Evolutionary conservation across 2,329 filamentous ascomycete genomes (phyloP).

Genomic region (Aspergillus fijiensis): DNA sequence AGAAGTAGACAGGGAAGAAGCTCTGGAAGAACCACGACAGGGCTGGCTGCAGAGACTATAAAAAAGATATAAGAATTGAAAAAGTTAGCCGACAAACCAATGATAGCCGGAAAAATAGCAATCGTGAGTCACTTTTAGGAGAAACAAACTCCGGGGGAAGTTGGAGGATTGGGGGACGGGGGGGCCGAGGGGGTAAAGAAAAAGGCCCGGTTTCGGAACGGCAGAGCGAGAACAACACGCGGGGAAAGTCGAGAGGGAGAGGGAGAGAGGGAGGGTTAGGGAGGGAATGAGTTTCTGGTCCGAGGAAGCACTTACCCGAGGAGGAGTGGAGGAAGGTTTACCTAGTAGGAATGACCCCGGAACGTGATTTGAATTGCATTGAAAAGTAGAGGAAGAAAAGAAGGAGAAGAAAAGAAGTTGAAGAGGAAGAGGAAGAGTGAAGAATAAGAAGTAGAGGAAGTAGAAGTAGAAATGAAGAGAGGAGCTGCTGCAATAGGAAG

Average conservation of each 20-base stretch:
- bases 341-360: not conserved
- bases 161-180: not conserved
- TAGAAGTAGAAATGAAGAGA: not conserved
- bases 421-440: not conserved
- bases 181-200: conserved; percentile 15
- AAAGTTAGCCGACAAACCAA: conserved; percentile 11
- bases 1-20: conserved; percentile 12
- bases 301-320: not conserved
- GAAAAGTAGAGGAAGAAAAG: not conserved
- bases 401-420: not conserved
- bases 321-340: not conserved
- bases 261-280: no score
- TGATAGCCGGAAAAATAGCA: conserved; percentile 7
- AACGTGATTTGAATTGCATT: not conserved
- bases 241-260: not conserved
- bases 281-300: not conserved
- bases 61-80: not conserved
- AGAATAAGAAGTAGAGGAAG: not conserved
- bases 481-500: not conserved
- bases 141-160: conserved; percentile 19
- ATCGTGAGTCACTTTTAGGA: conserved; percentile 22
- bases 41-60: conserved; percentile 3
- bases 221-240: conserved; percentile 10
- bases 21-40: conserved; percentile 11
- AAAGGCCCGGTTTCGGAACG: conserved; percentile 27